Evolutionary conservation across 2,329 filamentous ascomycete genomes (phyloP).

Genomic region (Aspergillus floridensis): DNA sequence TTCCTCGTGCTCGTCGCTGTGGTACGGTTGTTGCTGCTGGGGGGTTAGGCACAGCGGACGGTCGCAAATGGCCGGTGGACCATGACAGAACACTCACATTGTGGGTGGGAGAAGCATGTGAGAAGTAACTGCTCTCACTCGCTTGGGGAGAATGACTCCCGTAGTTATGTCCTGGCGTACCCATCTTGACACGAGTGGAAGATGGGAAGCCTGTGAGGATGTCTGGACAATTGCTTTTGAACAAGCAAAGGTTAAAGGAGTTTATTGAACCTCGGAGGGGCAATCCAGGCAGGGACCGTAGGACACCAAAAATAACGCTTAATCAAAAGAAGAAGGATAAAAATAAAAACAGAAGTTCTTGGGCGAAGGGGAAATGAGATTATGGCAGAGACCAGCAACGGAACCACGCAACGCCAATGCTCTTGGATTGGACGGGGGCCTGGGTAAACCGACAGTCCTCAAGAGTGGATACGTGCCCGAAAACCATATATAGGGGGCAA

Average conservation of each 20-base stretch:
- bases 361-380: conserved; percentile 3
- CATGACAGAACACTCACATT: background rate
- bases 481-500: conserved; percentile 7
- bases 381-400: background rate
- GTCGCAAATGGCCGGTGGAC: background rate
- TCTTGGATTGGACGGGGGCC: conserved; percentile 2
- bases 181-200: conserved; percentile 4
- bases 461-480: conserved; percentile 4
- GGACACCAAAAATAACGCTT: conserved; percentile 4
- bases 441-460: conserved; percentile 2
- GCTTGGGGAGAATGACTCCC: conserved; percentile 5
- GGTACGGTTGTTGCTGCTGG: background rate
- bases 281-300: background rate
- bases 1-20: conserved; percentile 11
- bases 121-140: conserved; percentile 9
- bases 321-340: conserved; percentile 1
- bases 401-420: conserved; percentile 2
- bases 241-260: background rate
- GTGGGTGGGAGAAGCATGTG: conserved; percentile 7
- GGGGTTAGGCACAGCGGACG: background rate
- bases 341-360: conserved; percentile 7
- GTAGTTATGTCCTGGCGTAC: conserved; percentile 1
- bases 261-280: conserved; percentile 1
- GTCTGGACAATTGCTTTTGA: background rate
- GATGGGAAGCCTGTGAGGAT: background rate